phyloP scores from a whole-genome alignment of 2,329 filamentous ascomycete species.

The Talaromyces albobiverticillius region DNA sequence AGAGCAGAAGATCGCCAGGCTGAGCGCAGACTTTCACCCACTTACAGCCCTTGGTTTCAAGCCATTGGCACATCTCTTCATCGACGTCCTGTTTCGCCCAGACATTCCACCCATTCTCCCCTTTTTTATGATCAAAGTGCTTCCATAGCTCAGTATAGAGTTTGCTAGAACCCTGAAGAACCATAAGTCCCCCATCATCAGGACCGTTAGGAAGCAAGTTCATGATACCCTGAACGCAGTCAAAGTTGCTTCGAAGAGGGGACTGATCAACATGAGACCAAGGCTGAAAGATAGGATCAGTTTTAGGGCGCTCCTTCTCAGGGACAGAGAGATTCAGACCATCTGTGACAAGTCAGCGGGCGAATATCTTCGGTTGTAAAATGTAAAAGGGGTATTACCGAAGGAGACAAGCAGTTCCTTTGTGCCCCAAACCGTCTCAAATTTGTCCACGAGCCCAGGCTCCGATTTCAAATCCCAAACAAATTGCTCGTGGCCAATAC shows the following conservation, averaged over 20 bases:
- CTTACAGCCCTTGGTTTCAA: slow-evolving; percentile 16
- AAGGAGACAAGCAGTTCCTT: slow-evolving; percentile 24
- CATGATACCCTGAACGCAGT: slow-evolving; percentile 19
- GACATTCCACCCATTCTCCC: too few species aligned
- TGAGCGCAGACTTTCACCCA: slow-evolving; percentile 19
- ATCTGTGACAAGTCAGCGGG: too few species aligned
- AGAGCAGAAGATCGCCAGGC: slow-evolving; percentile 19
- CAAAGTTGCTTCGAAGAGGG: background rate
- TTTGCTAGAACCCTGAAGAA: slow-evolving; percentile 18
- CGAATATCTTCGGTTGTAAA: slow-evolving; percentile 30
- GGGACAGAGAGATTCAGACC: too few species aligned
- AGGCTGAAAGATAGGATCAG: background rate
- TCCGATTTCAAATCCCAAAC: slow-evolving; percentile 21
- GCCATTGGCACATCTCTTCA: background rate
- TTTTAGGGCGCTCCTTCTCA: too few species aligned
- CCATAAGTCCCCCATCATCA: slow-evolving; percentile 18
- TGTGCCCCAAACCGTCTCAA: slow-evolving; percentile 39
- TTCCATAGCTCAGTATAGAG: slow-evolving; percentile 15
- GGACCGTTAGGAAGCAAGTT: slow-evolving; percentile 17
- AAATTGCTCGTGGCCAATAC: too few species aligned
- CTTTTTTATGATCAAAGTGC: slow-evolving; percentile 16
- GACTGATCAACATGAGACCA: slow-evolving; percentile 4
- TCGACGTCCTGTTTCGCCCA: slow-evolving; percentile 14
- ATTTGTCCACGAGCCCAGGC: slow-evolving; percentile 38
- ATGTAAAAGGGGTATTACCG: slow-evolving; percentile 36